Evolutionary conservation across 495 filamentous ascomycete genomes (phyloP), one percentile per base, ranked within the genome.

Genomic region (Penicillium paradoxum): DNA sequence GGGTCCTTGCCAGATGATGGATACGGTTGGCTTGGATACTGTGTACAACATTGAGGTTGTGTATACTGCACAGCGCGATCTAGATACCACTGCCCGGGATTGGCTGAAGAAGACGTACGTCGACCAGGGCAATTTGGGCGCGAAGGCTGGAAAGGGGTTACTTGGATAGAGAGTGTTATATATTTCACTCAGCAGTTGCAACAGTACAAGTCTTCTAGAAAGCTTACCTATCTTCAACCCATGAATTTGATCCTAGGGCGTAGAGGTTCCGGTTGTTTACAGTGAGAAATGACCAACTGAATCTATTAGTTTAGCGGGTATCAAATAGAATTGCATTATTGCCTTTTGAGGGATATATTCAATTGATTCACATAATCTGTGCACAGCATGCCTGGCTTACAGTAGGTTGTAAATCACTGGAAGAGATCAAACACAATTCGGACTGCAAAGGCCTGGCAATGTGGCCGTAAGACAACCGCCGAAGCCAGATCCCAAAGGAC

Each of bases 1-100:
- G 54, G 75, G 73, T 0, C 71, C 73, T 9, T 79, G 74, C 47
- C 57, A 66, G 68, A 64, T 67, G 56, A 78, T 78, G 76, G 75
- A 79, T 55, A 66, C 66, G 46, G 67, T 79, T 3, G 75, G 76
- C 0, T 54, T 79, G 49, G 75, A 79, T 54, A 73, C 60, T 1
- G 67, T 78, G 18, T 68, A 62, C 30, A 58, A 57, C 34, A 66
- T 72, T 0, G 73, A 78, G 57, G 44, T 48, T 52, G 68, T 75
- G 18, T 65, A 70, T 45, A 19, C 67, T 24, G 53, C 68, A 49
- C 54, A 68, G 53, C 51, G 49, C 9, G 56, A 14, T 36, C 14
- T 72, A 18, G 22, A 57, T 42, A 42, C 40, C 11, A 45, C 45
- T 8, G 45, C 58, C 14, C 52, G 17, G 44, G 52, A 64, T 21